phyloP scores from a whole-genome alignment of 2,329 filamentous ascomycete species.

The Hymenoscyphus repandus region DNA sequence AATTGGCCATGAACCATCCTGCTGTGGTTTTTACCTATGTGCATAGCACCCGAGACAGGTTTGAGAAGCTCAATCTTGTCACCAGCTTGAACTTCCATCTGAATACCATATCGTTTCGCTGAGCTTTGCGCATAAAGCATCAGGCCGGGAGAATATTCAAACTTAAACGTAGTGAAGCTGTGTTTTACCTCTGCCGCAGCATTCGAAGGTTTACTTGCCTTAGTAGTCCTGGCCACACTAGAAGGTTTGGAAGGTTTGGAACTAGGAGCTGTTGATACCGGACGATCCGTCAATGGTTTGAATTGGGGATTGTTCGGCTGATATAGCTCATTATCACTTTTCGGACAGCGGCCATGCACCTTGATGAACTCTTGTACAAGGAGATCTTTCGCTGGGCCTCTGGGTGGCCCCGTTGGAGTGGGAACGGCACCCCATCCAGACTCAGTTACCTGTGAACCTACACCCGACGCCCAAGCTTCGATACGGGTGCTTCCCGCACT shows the following conservation, averaged over 20 bases:
- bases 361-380: conserved; percentile 12
- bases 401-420: not conserved
- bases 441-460: conserved; percentile 4
- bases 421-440: not conserved
- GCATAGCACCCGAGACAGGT: conserved; percentile 17
- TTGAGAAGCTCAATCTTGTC: conserved; percentile 19
- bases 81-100: conserved; percentile 13
- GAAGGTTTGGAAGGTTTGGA: not conserved
- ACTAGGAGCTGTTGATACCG: conserved; percentile 8
- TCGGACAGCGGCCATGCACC: conserved; percentile 10
- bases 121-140: conserved; percentile 11
- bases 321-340: conserved; percentile 12
- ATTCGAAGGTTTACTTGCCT: not conserved
- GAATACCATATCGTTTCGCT: not conserved
- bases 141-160: conserved; percentile 9
- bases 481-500: conserved; percentile 14
- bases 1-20: conserved; percentile 15
- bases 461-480: conserved; percentile 16
- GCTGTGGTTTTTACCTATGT: conserved; percentile 17
- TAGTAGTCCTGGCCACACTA: not conserved
- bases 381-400: not conserved
- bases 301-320: conserved; percentile 22
- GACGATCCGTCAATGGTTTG: not conserved
- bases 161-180: not conserved
- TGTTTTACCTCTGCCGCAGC: not conserved